Evolutionary conservation across 2,329 filamentous ascomycete genomes (phyloP), one percentile per base, ranked within the genome.

Genomic region (Fonsecaea pugnacius): DNA sequence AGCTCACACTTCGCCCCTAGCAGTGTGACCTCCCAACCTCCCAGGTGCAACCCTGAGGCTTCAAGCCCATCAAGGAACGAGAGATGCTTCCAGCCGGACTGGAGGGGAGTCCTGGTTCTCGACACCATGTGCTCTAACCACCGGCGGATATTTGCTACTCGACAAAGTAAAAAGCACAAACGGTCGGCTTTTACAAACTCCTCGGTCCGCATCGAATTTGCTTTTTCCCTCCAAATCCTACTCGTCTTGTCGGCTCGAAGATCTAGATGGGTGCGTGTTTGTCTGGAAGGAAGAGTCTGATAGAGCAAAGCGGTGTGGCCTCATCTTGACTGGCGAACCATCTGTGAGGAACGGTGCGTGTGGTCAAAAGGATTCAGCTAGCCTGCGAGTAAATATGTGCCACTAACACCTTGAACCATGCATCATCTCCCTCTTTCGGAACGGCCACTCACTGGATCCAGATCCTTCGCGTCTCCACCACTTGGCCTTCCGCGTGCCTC

Each of bases 401-500:
- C 27, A 30, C 4, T 30, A 30, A 18, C n/a, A 2, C 40, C n/a
- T 35, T 24, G 48, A 27, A 40, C 40, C 21, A 32, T 35, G 55
- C n/a, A 33, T 8, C 24, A 50, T 40, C 36, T 48, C 43, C 57
- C 57, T 36, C 27, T 52, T 59, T 50, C 18, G 46, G 35, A 12
- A 27, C 43, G 46, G 32, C 46, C n/a, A 35, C 43, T 36, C 57
- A 32, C 43, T 24, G 32, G 40, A 59, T 59, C 57, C 57, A 59
- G 57, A 59, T 59, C 57, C 57, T 59, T 51, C 57, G 43, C 30
- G 35, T 50, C 57, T 59, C 57, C 57, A 62, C 60, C 40, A n/a
- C 36, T 60, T 24, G 58, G 4, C 38, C 9, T 46, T 58, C 40
- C 40, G 57, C 57, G 48, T 33, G 53, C 57, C 57, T 59, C 57